Evolutionary conservation across 83 land plant species (phyloP), one percentile per base, ranked within the genome.

Genomic region (Thuja plicata): DNA sequence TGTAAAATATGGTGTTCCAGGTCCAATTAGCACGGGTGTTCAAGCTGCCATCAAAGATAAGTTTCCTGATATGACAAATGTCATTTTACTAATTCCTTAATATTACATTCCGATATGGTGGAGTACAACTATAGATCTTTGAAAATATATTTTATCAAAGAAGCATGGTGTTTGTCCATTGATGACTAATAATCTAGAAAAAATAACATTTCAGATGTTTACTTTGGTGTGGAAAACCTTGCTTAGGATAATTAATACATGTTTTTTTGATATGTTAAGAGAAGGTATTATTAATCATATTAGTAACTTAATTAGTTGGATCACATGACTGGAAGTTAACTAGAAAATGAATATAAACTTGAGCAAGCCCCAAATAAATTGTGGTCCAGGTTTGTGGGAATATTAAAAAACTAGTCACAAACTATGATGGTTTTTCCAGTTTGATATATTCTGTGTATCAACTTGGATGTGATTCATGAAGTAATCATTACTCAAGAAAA

Each of bases 1-100:
- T 48, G 97, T 98, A 17, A 96, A 93, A 84, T 98, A 93, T 88
- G 88, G 60, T 34, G 99, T 99, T 30, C 99, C 98, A 48, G 97
- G 93, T 17, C 94, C 99, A 3, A 98, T 98, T 70, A 99, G 97
- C 21, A 91, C 93, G 87, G 99, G 99, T 52, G 93, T 98, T 85
- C 95, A 96, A 91, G 99, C 99, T 78, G 99, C 99, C 77, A 97
- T 98, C 76, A 98, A 96, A 91, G 99, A 98, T 92, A 97, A 92
- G 89, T 98, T 98, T 88, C 97, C 99, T 16, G 99, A 98, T 60
- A 96, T 98, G 60, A 87, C 70, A 11, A 92, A 94, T 86, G 98
- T 98, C 34, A 82, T 92, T 35, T 92, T 98, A 41, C 88, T 38
- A 57, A 86, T 34, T 86, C 35, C 87, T 21, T 86, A 43, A 86